Base-by-base conservation (phyloP, 2,329 filamentous ascomycete genomes). In the Periconia macrospinosa region DNA sequence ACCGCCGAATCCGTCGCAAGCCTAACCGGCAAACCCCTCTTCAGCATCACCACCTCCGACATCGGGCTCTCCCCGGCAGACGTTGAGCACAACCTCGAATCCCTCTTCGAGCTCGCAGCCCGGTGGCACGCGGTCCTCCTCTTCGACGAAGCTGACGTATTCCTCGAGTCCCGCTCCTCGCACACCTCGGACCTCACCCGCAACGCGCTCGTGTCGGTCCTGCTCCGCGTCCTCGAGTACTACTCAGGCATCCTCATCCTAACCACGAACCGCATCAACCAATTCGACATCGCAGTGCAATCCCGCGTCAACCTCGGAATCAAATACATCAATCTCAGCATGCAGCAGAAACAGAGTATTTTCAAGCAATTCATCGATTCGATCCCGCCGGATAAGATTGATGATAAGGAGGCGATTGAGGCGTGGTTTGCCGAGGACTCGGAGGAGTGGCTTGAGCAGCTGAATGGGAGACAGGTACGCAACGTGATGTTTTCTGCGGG, bases 61-160 rank as follows among this genome's bases (percentile, higher is more conserved):
- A 71, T 83, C 0, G 80, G 79, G 8, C 68, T 74, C 10, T 65
- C 74, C n/a, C 70, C 76, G 0, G 50, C 58, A 1, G 58, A 61
- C 0, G 75, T 82, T 6, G 79, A 82, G 55, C 54, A 59, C 0
- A 72, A 69, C 14, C 69, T 83, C 6, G 69, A 76, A 30, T 65
- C 71, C n/a, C 72, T 81, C 14, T 65, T 81, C 7, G 70, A 76
- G 23, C 76, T 81, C 66, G 71, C 73, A 49, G 73, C 73, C 0
- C 73, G 71, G 43, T 82, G 79, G 79, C 75, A 76, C n/a, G 77
- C 78, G 10, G 71, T 83, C 8, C 63, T 81, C 0, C 71, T 82
- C 1, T 30, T 55, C 3, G 79, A 81, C 61, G 79, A 82, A 57
- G 79, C 76, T n/a, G n/a, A n/a, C n/a, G n/a, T n/a, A n/a, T n/a